Conservation (phyloP, 1,284 basidiomycete genomes). For the Caloboletus firmus region DNA sequence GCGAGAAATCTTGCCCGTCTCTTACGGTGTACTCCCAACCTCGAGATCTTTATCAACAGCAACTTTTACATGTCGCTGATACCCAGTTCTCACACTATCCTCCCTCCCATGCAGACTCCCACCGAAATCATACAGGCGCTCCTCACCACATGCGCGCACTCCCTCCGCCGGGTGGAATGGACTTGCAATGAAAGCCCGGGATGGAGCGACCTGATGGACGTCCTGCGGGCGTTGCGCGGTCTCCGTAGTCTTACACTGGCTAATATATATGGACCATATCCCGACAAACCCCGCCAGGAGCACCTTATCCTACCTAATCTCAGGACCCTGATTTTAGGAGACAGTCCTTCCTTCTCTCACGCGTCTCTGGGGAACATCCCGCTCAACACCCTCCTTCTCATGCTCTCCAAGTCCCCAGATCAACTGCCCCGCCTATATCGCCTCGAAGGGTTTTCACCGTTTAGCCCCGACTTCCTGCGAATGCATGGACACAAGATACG, state of each 20-base stretch:
- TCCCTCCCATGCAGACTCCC: conserved; percentile 26
- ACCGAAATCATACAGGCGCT: conserved; percentile 27
- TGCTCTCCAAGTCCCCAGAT: conserved; percentile 33
- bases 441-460: conserved; percentile 44
- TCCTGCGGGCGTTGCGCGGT: conserved; percentile 22
- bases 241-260: conserved; percentile 37
- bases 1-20: conserved; percentile 36
- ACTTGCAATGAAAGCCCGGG: conserved; percentile 33
- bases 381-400: conserved; percentile 41
- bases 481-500: conserved; percentile 43
- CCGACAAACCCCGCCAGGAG: conserved; percentile 18
- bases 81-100: conserved; percentile 21
- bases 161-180: conserved; percentile 34
- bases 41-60: conserved; percentile 39
- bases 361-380: conserved; percentile 36
- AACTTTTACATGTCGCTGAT: conserved; percentile 32
- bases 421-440: conserved; percentile 41
- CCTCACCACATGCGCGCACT: conserved; percentile 22
- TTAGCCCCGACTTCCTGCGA: conserved; percentile 38
- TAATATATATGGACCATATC: conserved; percentile 35
- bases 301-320: conserved; percentile 38
- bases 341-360: conserved; percentile 40
- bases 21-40: conserved; percentile 37
- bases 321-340: conserved; percentile 41
- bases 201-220: conserved; percentile 29